A percentile compares a stretch with the other conserved stretches of the same genome.
Conservation (phyloP, 768 basidiomycete species). For the Tricholoma sp. region DNA sequence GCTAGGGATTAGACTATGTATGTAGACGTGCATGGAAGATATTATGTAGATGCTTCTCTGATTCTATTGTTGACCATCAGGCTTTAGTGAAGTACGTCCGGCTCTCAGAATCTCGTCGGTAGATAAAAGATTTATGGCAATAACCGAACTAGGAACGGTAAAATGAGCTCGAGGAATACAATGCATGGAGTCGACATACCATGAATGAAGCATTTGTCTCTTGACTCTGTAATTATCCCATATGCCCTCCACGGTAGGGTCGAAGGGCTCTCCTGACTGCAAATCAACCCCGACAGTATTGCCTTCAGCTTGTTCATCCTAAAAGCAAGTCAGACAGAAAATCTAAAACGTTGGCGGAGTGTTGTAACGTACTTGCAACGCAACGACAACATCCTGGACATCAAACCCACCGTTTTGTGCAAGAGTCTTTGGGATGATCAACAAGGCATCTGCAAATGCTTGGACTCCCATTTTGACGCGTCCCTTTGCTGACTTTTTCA, state of each 20-base stretch:
- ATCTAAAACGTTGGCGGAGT: background rate
- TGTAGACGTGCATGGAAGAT: background rate
- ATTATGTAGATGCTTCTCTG: background rate
- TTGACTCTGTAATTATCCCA: constrained; percentile 99
- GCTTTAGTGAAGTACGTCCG: constrained; percentile 82
- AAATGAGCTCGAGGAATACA: constrained; percentile 12
- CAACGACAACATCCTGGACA: constrained; percentile 91
- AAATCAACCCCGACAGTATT: constrained; percentile 89
- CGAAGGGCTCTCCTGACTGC: constrained; percentile 91
- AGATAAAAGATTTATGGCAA: constrained; percentile 90
- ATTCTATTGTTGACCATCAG: constrained; percentile 56
- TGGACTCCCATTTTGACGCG: constrained; percentile 96
- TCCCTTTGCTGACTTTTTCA: constrained; percentile 88
- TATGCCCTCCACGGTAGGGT: constrained; percentile 92
- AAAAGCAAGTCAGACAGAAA: background rate
- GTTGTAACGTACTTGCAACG: constrained; percentile 60
- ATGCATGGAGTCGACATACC: constrained; percentile 43
- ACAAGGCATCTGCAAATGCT: constrained; percentile 91
- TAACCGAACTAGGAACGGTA: constrained; percentile 62
- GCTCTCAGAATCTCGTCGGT: constrained; percentile 95
- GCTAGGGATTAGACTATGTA: background rate
- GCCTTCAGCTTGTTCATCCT: constrained; percentile 96
- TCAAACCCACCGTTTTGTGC: constrained; percentile 96
- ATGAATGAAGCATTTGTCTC: constrained; percentile 96
- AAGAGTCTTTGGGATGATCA: constrained; percentile 94